Evolutionary conservation across 768 basidiomycete species (phyloP), one percentile per base, ranked within the genome.

Genomic region (Tylopilus balloui): DNA sequence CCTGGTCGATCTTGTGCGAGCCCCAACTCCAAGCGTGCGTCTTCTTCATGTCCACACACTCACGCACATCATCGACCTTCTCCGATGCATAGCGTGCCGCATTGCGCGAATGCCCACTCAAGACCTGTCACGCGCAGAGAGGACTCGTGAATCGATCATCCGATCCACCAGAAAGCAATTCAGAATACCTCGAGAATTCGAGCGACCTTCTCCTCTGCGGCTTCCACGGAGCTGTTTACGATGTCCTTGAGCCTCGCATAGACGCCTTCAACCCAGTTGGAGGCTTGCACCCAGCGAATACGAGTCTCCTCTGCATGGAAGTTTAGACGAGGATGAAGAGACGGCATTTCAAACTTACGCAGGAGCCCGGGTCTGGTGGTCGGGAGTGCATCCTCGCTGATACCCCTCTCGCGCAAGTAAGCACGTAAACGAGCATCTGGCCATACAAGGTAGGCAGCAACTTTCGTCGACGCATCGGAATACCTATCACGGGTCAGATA

Each of bases 361-460:
- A 98, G 76, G 17, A 96, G 78, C n/a, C 84, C 84, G 0, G 88
- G 81, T 29, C 92, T 80, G 3, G 60, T 65, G 1, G 74, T 78
- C 1, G 86, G 84, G 35, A 89, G 73, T 42, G 74, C 71, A n/a
- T 75, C 75, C 57, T 94, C 91, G 53, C 77, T 72, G 24, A 95
- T 60, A 42, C 86, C 87, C 54, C 80, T 78, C 60, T 88, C 81
- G 37, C 92, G 78, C 17, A 97, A 78, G 69, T 89, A 96, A 2
- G 88, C 92, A 39, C 93, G 84, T 23, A 98, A 81, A 27, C 94
- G 79, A 3, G 93, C 89, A 61, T 97, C 94, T 12, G 91, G 89
- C 95, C 95, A 98, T 10, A 78, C 77, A 42, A 94, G 73, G 69
- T 95, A 96, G 3, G 80, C 71, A 3, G 83, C 74, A 1, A 77